These are phyloP conservation scores for Kregervanrija fluxuum DNA, from an alignment of 805 yeast genomes.

Conservation along the genomic window DNA sequence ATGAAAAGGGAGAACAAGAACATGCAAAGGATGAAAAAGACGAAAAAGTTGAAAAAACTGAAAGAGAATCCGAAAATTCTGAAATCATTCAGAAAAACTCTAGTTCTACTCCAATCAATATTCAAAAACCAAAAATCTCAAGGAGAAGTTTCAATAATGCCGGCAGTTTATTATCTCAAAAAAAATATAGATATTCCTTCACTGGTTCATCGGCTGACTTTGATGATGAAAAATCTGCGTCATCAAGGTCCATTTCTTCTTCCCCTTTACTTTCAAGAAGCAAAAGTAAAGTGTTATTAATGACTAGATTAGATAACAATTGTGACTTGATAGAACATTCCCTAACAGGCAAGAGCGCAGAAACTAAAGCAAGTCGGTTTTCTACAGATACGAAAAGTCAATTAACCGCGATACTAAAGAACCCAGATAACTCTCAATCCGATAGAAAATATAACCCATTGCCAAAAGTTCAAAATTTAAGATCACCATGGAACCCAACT, in stretches of 20 bases:
- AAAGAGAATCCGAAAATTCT: background rate
- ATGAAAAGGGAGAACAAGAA: slow-evolving; percentile 8
- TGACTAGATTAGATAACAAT: slow-evolving; percentile 4
- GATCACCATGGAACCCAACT: slow-evolving; percentile 52
- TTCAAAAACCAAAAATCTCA: slow-evolving; percentile 1
- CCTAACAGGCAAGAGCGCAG: slow-evolving; percentile 5
- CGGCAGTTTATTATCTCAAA: background rate
- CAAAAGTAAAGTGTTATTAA: slow-evolving; percentile 7
- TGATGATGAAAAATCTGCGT: slow-evolving; percentile 28
- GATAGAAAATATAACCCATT: slow-evolving; percentile 10
- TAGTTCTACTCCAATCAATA: slow-evolving; percentile 15
- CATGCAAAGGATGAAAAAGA: background rate
- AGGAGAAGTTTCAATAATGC: background rate
- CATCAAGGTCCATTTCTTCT: slow-evolving; percentile 14
- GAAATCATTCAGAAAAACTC: background rate
- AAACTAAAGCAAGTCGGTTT: slow-evolving; percentile 10
- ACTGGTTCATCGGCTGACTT: slow-evolving; percentile 28
- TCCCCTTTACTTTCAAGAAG: slow-evolving; percentile 11
- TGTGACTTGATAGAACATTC: background rate
- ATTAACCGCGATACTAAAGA: slow-evolving; percentile 20
- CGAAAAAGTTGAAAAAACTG: background rate
- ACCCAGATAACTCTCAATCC: background rate
- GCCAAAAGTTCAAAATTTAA: slow-evolving; percentile 1
- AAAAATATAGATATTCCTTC: slow-evolving; percentile 23
- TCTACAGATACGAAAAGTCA: slow-evolving; percentile 22